phyloP scores from a whole-genome alignment of 768 basidiomycete species.

The Suillus subaureus region DNA sequence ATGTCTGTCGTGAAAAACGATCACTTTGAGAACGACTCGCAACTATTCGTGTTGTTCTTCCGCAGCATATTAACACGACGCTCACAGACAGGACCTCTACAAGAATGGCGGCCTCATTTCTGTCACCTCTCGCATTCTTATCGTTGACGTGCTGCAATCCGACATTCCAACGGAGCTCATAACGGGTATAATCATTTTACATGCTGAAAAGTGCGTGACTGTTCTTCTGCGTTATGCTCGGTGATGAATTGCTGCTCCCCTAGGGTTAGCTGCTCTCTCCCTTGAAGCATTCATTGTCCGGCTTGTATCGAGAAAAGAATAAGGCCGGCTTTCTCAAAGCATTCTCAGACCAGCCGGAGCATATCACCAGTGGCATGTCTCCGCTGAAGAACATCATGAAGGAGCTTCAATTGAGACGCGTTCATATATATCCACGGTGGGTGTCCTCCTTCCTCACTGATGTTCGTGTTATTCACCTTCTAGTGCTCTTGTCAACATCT shows the following conservation, averaged over 20 bases:
- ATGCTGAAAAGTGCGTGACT: constrained; percentile 77
- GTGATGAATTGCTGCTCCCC: not conserved
- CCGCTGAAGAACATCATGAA: constrained; percentile 93
- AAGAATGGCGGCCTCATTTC: constrained; percentile 87
- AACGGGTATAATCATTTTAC: constrained; percentile 87
- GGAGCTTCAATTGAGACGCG: constrained; percentile 85
- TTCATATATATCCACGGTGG: constrained; percentile 91
- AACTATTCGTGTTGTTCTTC: not conserved
- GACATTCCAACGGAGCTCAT: constrained; percentile 86
- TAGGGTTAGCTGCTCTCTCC: constrained; percentile 82
- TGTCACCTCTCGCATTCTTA: constrained; percentile 91
- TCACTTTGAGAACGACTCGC: not conserved
- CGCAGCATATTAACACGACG: constrained; percentile 6
- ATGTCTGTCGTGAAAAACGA: not conserved
- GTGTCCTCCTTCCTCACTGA: constrained; percentile 6
- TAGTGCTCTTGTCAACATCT: not conserved
- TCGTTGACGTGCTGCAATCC: constrained; percentile 90
- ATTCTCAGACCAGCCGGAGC: constrained; percentile 95
- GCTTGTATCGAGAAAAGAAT: constrained; percentile 88
- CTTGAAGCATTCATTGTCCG: constrained; percentile 93
- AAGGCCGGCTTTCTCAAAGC: constrained; percentile 91
- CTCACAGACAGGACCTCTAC: constrained; percentile 79
- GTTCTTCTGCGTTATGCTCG: not conserved
- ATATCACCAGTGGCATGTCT: constrained; percentile 89
- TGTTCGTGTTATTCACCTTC: not conserved